These are phyloP conservation scores for Omphalotus guepiniiformis DNA, from an alignment of 768 basidiomycete genomes.

Conservation along the genomic window DNA sequence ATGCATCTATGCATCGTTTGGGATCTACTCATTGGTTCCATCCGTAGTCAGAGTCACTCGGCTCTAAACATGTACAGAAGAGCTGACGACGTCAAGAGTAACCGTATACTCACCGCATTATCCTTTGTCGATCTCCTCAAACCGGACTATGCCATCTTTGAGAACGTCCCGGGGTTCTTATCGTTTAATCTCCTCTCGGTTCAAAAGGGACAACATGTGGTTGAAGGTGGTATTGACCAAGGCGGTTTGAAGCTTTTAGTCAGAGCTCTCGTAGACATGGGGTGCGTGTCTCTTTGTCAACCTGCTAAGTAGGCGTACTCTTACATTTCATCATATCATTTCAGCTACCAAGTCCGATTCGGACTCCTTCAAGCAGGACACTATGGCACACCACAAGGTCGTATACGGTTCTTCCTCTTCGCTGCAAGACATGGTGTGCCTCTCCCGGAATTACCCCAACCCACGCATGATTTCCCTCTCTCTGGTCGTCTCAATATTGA, in stretches of 20 bases:
- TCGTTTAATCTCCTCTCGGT: slow-evolving; percentile 35
- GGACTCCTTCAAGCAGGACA: slow-evolving; percentile 49
- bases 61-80: slow-evolving; percentile 65
- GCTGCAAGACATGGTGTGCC: slow-evolving; percentile 39
- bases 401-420: slow-evolving; percentile 50
- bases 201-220: slow-evolving; percentile 37
- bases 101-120: slow-evolving; percentile 58
- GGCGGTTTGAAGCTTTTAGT: slow-evolving; percentile 71
- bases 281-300: slow-evolving; percentile 40
- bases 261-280: slow-evolving; percentile 59
- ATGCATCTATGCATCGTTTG: not conserved
- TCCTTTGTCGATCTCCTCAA: slow-evolving; percentile 46
- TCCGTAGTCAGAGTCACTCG: slow-evolving; percentile 69
- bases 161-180: slow-evolving; percentile 53
- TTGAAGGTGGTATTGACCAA: slow-evolving; percentile 63
- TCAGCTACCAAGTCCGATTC: slow-evolving; percentile 51
- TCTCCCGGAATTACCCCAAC: slow-evolving; percentile 50
- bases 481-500: slow-evolving; percentile 47
- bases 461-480: slow-evolving; percentile 49
- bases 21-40: not conserved
- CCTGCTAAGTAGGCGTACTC: slow-evolving; percentile 1
- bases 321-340: not conserved
- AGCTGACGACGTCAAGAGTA: slow-evolving; percentile 64
- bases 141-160: slow-evolving; percentile 41
- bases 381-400: slow-evolving; percentile 53